Evolutionary conservation across 2,329 filamentous ascomycete genomes (phyloP), one percentile per base, ranked within the genome.

Genomic region (Claviceps maximensis): DNA sequence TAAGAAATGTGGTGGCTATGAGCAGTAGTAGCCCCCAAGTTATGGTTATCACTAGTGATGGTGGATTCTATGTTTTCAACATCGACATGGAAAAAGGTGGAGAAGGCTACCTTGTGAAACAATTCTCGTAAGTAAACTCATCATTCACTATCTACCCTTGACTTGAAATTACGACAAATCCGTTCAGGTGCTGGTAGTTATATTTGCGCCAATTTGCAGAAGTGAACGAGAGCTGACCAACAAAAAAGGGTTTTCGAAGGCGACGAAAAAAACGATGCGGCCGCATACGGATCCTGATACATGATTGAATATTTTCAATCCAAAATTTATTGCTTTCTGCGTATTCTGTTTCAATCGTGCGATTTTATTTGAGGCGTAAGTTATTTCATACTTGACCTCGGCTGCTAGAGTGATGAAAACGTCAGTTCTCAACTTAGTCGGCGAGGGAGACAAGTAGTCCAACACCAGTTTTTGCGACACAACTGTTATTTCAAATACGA

Each of bases 41-140:
- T 49, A 97, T 98, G 90, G 88, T 97, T 0, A 90, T 96, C 15
- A 98, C 93, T 0, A 96, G 86, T 61, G 93, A 98, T 65, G 93
- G 93, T 10, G 85, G 85, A 25, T 97, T 96, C 64, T 95, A 93
- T 61, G 86, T 97, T 31, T 98, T 91, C 69, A 91, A 88, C 58
- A 89, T 98, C 52, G 90, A 98, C 66, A 80, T 98, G 74, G 90
- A 95, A 61, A 87, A 87, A 56, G 93, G 93, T 19, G 93, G 93
- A 25, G 93, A 98, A 70, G 93, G 93, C 0, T 87, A 86, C 49
- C 70, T 98, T 60, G 83, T 90, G 51, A 94, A 94, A 67, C 88
- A 95, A 65, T 95, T 89, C 67, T 94, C 89, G 89, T 95, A 74
- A 77, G 89, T 31, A 12, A 45, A 45, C 17, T 19, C 9, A 5